Evolutionary conservation across 768 basidiomycete genomes (phyloP).

Genomic region (Xanthoconium stramineum): DNA sequence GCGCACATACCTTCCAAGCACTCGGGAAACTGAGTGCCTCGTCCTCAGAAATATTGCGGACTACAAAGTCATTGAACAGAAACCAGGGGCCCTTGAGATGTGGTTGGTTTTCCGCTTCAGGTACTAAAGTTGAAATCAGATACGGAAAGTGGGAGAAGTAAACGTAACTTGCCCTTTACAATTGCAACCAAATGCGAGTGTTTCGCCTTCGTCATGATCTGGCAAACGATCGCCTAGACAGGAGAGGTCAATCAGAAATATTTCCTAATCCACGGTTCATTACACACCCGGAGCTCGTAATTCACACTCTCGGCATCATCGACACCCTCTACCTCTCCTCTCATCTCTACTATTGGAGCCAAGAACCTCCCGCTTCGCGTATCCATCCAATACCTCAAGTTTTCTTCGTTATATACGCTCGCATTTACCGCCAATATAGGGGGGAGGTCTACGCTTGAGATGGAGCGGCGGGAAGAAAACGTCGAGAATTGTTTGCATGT

Average conservation of each 20-base stretch:
- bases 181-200: constrained; percentile 86
- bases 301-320: constrained; percentile 53
- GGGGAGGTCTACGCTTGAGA: constrained; percentile 65
- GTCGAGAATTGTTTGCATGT: constrained; percentile 75
- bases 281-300: constrained; percentile 73
- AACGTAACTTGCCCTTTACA: constrained; percentile 57
- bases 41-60: constrained; percentile 76
- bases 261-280: too few relatives aligned
- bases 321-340: constrained; percentile 56
- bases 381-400: constrained; percentile 74
- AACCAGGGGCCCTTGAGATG: constrained; percentile 68
- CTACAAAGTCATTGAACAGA: constrained; percentile 95
- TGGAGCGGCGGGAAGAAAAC: constrained; percentile 67
- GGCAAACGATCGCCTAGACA: constrained; percentile 72
- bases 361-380: constrained; percentile 45
- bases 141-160: not conserved
- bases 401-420: constrained; percentile 73
- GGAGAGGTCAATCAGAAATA: not conserved
- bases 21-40: constrained; percentile 86
- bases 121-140: constrained; percentile 45
- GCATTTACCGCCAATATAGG: constrained; percentile 87
- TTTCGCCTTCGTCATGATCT: constrained; percentile 68
- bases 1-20: constrained; percentile 81
- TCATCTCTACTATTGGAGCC: constrained; percentile 50
- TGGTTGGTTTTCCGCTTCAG: constrained; percentile 52